Conservation (phyloP, 306 rosid species). For the Vigna angularis region DNA sequence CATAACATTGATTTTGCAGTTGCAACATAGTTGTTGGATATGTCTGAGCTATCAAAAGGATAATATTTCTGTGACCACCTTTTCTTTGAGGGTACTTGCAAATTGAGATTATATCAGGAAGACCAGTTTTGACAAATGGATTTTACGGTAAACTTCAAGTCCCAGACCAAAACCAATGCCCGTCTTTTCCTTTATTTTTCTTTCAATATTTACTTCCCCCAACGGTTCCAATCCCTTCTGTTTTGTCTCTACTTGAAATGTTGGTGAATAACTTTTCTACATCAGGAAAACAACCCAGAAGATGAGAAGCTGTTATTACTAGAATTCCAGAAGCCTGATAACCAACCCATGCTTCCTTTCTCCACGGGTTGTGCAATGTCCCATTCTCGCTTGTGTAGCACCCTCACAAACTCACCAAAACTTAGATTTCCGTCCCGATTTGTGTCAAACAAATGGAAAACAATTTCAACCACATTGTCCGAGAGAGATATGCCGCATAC, state of each 20-base stretch:
- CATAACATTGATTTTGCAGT: conserved; percentile 11
- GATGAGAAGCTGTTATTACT: conserved; percentile 35
- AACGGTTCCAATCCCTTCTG: conserved; percentile 10
- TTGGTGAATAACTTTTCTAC: neutral
- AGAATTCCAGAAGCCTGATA: conserved; percentile 53
- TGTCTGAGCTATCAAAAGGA: conserved; percentile 29
- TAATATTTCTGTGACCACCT: conserved; percentile 16
- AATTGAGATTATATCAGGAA: conserved; percentile 27
- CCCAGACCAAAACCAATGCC: neutral
- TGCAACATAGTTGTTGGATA: conserved; percentile 1
- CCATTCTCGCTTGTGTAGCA: conserved; percentile 67
- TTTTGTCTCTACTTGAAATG: conserved; percentile 18
- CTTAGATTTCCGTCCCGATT: conserved; percentile 74
- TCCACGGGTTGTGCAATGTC: conserved; percentile 69
- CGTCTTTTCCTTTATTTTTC: neutral
- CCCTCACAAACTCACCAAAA: conserved; percentile 70
- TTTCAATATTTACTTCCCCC: neutral
- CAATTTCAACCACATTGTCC: conserved; percentile 66
- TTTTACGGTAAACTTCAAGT: conserved; percentile 1
- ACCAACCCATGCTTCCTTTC: conserved; percentile 60
- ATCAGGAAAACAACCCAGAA: conserved; percentile 38
- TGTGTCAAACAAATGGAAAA: conserved; percentile 78
- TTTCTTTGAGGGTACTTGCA: neutral
- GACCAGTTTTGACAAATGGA: neutral
- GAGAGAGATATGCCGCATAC: conserved; percentile 74